Percentiles rank a stretch among this genome's conserved stretches.
Conservation (phyloP, 2,329 filamentous ascomycete genomes). For the Ceratocystis eucalypticola region DNA sequence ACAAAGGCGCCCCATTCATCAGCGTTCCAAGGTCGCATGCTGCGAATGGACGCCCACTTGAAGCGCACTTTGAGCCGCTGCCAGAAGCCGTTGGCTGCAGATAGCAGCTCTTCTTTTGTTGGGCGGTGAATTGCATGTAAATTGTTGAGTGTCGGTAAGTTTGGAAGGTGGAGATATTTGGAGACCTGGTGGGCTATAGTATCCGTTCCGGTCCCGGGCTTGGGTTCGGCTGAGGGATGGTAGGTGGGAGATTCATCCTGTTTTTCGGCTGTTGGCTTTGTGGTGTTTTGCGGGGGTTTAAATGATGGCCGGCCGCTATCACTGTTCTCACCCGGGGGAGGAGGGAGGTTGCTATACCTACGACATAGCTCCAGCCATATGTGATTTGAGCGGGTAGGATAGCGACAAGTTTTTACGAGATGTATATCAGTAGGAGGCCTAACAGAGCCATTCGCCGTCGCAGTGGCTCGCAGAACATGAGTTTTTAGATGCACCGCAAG, state of each 20-base stretch:
- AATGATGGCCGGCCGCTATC: background rate
- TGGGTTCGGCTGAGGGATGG: background rate
- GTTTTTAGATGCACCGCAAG: background rate
- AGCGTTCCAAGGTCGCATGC: conserved; percentile 82
- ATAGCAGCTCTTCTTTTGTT: conserved; percentile 82
- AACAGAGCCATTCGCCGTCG: background rate
- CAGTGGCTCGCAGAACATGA: background rate
- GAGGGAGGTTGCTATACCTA: background rate
- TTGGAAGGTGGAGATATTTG: conserved; percentile 47
- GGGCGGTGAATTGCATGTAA: conserved; percentile 39
- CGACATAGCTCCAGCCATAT: background rate
- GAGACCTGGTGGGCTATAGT: conserved; percentile 40
- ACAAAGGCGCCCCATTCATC: conserved; percentile 92
- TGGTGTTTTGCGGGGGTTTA: background rate
- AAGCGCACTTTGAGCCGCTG: conserved; percentile 79
- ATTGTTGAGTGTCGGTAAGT: conserved; percentile 38
- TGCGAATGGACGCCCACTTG: conserved; percentile 95
- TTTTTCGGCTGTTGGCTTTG: background rate
- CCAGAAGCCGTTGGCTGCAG: conserved; percentile 86
- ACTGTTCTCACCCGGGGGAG: background rate
- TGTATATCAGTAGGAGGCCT: too few species aligned
- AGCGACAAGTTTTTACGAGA: background rate
- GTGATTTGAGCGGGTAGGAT: background rate
- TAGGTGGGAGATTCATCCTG: background rate
- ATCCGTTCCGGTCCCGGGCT: conserved; percentile 25